A percentile compares a stretch with the other conserved stretches of the same genome.
Evolutionary conservation across 805 yeast genomes (phyloP).

Genomic region (Pichia cephalocereana): DNA sequence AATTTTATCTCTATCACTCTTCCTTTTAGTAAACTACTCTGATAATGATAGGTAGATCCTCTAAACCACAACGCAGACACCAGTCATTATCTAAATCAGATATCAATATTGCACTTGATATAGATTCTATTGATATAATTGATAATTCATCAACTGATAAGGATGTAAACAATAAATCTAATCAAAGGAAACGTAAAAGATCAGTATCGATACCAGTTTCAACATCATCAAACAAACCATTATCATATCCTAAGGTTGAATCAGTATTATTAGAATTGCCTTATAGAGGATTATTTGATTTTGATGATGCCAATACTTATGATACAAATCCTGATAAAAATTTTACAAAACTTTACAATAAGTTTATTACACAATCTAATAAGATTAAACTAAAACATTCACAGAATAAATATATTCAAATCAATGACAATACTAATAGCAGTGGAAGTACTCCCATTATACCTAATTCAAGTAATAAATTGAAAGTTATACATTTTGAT

Average conservation of each 20-base stretch:
- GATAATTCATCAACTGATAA: background rate
- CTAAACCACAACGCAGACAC: background rate
- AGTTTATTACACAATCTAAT: slow-evolving; percentile 31
- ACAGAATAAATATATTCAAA: background rate
- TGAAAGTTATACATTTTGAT: slow-evolving; percentile 41
- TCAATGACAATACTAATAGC: background rate
- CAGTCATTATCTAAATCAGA: background rate
- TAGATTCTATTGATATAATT: background rate
- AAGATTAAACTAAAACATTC: slow-evolving; percentile 14
- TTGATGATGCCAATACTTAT: slow-evolving; percentile 49
- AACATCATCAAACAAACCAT: background rate
- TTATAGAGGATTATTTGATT: slow-evolving; percentile 53
- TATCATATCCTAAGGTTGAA: slow-evolving; percentile 17
- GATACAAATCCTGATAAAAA: slow-evolving; percentile 49
- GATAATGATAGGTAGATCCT: background rate
- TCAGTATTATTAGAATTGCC: slow-evolving; percentile 50
- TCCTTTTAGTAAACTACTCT: too few relatives aligned
- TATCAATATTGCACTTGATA: background rate
- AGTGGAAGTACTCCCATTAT: too few relatives aligned
- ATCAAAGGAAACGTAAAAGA: background rate
- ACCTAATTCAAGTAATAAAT: slow-evolving; percentile 5
- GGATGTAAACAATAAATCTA: background rate
- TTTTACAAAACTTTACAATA: slow-evolving; percentile 29
- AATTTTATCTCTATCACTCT: too few relatives aligned
- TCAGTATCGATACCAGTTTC: background rate